Conservation (phyloP, 1,139 yeast species). For the Taphrina wiesneri region DNA sequence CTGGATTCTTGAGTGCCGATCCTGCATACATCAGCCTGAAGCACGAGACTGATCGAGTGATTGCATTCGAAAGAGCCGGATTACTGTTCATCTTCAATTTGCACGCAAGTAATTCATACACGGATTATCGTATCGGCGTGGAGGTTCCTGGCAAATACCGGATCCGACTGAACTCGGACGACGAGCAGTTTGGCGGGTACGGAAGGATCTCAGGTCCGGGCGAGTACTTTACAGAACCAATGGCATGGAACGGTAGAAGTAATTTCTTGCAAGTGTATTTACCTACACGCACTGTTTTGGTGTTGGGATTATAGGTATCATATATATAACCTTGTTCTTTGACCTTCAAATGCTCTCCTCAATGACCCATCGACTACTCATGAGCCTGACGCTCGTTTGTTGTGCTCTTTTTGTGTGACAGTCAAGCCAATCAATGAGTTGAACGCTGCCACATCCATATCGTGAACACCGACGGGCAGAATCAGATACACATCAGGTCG, state of each 20-base stretch:
- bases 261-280: slow-evolving; percentile 79
- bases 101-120: slow-evolving; percentile 70
- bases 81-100: slow-evolving; percentile 83
- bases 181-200: slow-evolving; percentile 72
- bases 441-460: too few relatives aligned
- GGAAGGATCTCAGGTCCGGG: slow-evolving; percentile 59
- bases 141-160: slow-evolving; percentile 74
- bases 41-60: slow-evolving; percentile 81
- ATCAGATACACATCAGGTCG: too few relatives aligned
- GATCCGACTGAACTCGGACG: slow-evolving; percentile 75
- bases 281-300: slow-evolving; percentile 79
- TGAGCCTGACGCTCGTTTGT: slow-evolving; percentile 84
- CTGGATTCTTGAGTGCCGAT: slow-evolving; percentile 68
- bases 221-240: slow-evolving; percentile 65
- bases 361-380: slow-evolving; percentile 53
- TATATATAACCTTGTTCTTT: neutral
- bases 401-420: slow-evolving; percentile 92
- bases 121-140: slow-evolving; percentile 87
- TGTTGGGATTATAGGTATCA: slow-evolving; percentile 50
- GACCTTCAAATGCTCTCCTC: neutral
- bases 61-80: slow-evolving; percentile 86
- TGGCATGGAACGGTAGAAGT: slow-evolving; percentile 75
- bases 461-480: too few relatives aligned
- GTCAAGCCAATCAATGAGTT: slow-evolving; percentile 57
- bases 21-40: slow-evolving; percentile 80